Percentiles rank a stretch among this genome's conserved stretches.
Conservation (phyloP, 768 basidiomycete genomes). For the Cyclocybe cylindracea region DNA sequence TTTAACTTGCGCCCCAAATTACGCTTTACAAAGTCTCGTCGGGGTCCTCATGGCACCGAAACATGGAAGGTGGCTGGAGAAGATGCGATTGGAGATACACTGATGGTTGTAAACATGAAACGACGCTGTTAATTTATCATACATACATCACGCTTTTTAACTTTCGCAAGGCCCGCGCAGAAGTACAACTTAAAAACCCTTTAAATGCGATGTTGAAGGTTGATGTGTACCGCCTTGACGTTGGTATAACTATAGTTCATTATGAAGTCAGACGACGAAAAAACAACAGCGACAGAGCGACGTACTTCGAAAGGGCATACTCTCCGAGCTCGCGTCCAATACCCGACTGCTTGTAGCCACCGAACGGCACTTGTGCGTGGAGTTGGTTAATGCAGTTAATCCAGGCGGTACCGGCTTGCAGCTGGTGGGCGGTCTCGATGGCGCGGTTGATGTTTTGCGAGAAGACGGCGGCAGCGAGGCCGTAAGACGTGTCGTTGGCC, state of each 20-base stretch:
- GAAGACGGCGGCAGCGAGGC: slow-evolving; percentile 88
- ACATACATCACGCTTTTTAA: not conserved
- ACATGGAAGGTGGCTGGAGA: too few relatives aligned
- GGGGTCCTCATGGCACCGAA: too few relatives aligned
- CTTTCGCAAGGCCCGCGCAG: too few relatives aligned
- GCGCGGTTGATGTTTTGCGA: slow-evolving; percentile 77
- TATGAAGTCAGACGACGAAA: not conserved
- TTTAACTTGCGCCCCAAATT: too few relatives aligned
- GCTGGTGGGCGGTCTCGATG: slow-evolving; percentile 65
- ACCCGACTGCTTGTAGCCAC: slow-evolving; percentile 84
- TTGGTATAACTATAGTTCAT: slow-evolving; percentile 52
- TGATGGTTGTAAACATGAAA: not conserved
- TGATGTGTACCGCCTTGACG: slow-evolving; percentile 72
- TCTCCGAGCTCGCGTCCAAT: slow-evolving; percentile 82
- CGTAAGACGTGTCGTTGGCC: slow-evolving; percentile 88
- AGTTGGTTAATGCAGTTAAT: slow-evolving; percentile 53
- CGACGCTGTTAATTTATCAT: not conserved
- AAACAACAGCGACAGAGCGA: slow-evolving; percentile 3
- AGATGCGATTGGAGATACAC: too few relatives aligned
- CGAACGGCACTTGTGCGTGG: slow-evolving; percentile 69
- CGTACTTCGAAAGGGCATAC: slow-evolving; percentile 66
- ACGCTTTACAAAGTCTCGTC: too few relatives aligned
- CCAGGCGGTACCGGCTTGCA: slow-evolving; percentile 86
- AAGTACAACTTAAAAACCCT: not conserved
- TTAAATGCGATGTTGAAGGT: slow-evolving; percentile 41